Base-by-base conservation (phyloP, 2,329 filamentous ascomycete genomes). In the Anisogramma anomala region DNA sequence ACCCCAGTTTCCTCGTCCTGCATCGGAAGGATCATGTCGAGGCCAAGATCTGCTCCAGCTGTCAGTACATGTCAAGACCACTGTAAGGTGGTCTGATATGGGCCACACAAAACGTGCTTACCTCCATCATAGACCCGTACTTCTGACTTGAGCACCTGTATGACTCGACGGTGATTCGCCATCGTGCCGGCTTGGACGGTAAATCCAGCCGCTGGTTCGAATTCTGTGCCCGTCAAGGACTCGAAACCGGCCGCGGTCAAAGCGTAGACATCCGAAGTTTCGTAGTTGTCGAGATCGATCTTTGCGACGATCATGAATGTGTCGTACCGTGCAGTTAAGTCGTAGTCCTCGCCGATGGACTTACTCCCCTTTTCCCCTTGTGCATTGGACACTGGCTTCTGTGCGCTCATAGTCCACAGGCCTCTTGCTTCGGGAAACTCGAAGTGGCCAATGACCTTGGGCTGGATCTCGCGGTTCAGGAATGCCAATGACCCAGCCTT, bases 11-110 rank as follows among this genome's bases (percentile, higher is more conserved):
- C 84, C 53, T 94, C 91, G 52, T 96, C 91, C 47, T 85, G 75
- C 73, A 96, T 86, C 1, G 88, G 86, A 36, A 95, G 72, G 41
- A 98, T 96, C 55, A 96, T 89, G 33, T 81, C 80, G 39, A 98
- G 71, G 9, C 82, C 84, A 45, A 98, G 74, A 58, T 94, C 85
- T 86, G 53, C 6, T 15, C 1, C n/a, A 6, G 0, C 13, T 7
- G 43, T 58, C 20, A 58, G 52, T 30, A 39, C 3, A 22, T n/a
- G 3, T 50, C 46, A 42, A 31, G n/a, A n/a, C n/a, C n/a, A n/a
- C n/a, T n/a, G n/a, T n/a, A n/a, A n/a, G n/a, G n/a, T n/a, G n/a
- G n/a, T n/a, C n/a, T n/a, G n/a, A n/a, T n/a, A n/a, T n/a, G n/a
- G n/a, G n/a, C n/a, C n/a, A n/a, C n/a, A n/a, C n/a, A n/a, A n/a